phyloP scores from a whole-genome alignment of 495 filamentous ascomycete species.

The Xylaria longipes region DNA sequence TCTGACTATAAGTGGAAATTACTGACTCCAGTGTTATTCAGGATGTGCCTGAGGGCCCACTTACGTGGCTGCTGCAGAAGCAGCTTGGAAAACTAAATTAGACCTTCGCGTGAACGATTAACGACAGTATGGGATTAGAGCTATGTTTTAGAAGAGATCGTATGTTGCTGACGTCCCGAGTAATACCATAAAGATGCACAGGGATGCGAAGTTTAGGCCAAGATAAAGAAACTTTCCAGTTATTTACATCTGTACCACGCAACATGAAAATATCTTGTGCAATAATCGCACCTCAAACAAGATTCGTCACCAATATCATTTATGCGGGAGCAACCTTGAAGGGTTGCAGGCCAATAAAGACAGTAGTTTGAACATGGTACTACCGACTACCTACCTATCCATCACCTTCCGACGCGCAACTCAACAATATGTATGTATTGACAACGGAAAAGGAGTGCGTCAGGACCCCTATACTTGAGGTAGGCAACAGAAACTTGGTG shows the following conservation, averaged over 20 bases:
- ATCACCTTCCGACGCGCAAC: neutral
- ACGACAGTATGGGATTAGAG: too few species aligned
- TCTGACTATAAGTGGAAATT: too few species aligned
- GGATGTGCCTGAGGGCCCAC: slow-evolving; percentile 69
- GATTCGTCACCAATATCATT: neutral
- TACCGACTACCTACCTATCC: neutral
- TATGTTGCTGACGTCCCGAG: neutral
- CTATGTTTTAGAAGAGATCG: neutral
- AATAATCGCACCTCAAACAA: neutral
- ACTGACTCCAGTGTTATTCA: too few species aligned
- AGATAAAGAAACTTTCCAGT: neutral
- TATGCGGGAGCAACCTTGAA: neutral
- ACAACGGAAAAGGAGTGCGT: neutral
- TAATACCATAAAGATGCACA: neutral
- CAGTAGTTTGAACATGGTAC: neutral
- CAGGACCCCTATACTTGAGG: too few species aligned
- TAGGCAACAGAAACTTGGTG: too few species aligned
- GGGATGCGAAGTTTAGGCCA: neutral
- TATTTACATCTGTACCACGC: neutral
- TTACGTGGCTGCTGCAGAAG: slow-evolving; percentile 65
- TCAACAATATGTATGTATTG: neutral
- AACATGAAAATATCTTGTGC: neutral
- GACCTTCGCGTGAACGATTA: neutral
- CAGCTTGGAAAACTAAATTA: slow-evolving; percentile 45
- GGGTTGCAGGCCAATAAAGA: neutral